phyloP scores from a whole-genome alignment of 106 monocot species.

The Allium sativum region DNA sequence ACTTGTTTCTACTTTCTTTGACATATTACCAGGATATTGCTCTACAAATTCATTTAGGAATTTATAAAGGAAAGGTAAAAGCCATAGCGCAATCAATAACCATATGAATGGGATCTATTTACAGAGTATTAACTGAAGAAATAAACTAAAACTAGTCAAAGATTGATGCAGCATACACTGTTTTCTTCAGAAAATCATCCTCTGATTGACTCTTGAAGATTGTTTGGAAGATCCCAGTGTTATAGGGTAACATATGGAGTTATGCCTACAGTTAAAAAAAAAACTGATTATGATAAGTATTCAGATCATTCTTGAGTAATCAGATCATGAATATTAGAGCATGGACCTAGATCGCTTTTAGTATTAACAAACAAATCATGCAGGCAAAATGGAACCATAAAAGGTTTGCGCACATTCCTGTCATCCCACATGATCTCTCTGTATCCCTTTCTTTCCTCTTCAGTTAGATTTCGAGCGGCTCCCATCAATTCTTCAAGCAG shows the following conservation, averaged over 20 bases:
- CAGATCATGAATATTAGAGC: conserved; percentile 22
- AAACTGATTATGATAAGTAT: not conserved
- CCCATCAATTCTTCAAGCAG: conserved; percentile 90
- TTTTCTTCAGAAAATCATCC: conserved; percentile 82
- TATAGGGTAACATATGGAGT: conserved; percentile 89
- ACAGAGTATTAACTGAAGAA: too few relatives aligned
- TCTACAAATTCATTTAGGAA: too few relatives aligned
- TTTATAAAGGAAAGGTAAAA: too few relatives aligned
- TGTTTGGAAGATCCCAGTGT: conserved; percentile 95
- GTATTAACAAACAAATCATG: conserved; percentile 99
- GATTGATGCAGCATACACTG: conserved; percentile 50
- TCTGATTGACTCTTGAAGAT: conserved; percentile 46
- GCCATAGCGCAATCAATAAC: too few relatives aligned
- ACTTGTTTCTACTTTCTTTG: too few relatives aligned
- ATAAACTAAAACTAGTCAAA: too few relatives aligned
- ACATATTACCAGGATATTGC: too few relatives aligned
- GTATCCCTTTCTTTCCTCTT: conserved; percentile 86
- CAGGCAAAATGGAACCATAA: conserved; percentile 90
- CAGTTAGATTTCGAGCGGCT: conserved; percentile 87
- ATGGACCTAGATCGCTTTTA: conserved; percentile 74
- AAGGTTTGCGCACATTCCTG: conserved; percentile 75
- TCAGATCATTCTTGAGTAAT: too few relatives aligned
- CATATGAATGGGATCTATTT: too few relatives aligned
- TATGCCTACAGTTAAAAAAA: conserved; percentile 50
- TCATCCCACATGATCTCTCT: conserved; percentile 89